Evolutionary conservation across 495 filamentous ascomycete genomes (phyloP), one percentile per base, ranked within the genome.

Genomic region (Oleoguttula mirabilis): DNA sequence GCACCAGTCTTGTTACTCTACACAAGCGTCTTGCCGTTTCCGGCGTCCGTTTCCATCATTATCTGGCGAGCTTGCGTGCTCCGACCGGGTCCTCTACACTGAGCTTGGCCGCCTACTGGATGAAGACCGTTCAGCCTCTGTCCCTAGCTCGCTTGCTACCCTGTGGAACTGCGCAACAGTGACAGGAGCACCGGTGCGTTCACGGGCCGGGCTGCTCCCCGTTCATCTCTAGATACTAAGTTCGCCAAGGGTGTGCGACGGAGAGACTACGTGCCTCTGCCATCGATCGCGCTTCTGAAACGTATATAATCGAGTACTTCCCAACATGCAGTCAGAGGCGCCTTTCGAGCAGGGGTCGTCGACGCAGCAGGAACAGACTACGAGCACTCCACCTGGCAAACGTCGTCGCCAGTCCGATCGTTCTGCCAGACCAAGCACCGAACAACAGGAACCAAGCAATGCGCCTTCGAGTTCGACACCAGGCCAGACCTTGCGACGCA

Each of bases 251-350:
- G 7, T 28, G 7, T 7, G 7, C 7, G 25, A 7, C 25, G 25
- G 25, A 28, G 25, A n/a, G n/a, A n/a, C n/a, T n/a, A n/a, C n/a
- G n/a, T n/a, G n/a, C n/a, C n/a, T n/a, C n/a, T n/a, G n/a, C n/a
- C n/a, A 28, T 28, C 25, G 25, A 28, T 28, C 25, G 25, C 25
- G 7, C 25, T 28, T 28, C 25, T 28, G 25, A 28, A 45, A 45
- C 34, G 21, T 45, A 38, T 36, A 45, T 45, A 21, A 14, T 21
- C 34, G 19, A 14, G 3, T 17, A 16, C 25, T 33, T 25, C 34
- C 21, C 42, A 45, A 45, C 32, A 45, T 45, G 42, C 21, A 37
- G 20, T 25, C 42, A 11, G 32, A 38, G 23, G 16, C 20, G 3
- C 22, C 33, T 28, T n/a, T 22, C 22, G 42, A 21, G 20, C 32